phyloP scores from a whole-genome alignment of 2,329 filamentous ascomycete species.

The Ascosphaera apis region DNA sequence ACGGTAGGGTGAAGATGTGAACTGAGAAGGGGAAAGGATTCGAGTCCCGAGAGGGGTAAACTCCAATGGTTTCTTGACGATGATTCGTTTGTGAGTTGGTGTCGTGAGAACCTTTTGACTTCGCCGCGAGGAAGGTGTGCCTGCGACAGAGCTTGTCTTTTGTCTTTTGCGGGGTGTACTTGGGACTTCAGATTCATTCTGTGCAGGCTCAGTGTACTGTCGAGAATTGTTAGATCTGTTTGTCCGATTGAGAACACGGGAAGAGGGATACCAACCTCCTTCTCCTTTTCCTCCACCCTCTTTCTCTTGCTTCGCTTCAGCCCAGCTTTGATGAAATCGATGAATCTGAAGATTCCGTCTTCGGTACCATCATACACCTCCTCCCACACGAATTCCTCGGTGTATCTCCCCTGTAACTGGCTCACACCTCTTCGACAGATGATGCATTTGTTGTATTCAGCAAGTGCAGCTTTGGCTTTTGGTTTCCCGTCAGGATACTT shows the following conservation, averaged over 20 bases:
- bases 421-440: constrained; percentile 79
- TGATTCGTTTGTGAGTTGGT: constrained; percentile 41
- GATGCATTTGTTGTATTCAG: constrained; percentile 66
- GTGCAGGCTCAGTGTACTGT: constrained; percentile 8
- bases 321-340: constrained; percentile 39
- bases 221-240: neutral
- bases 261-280: too few relatives aligned
- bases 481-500: constrained; percentile 54
- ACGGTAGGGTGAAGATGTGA: constrained; percentile 71
- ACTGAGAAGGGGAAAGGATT: constrained; percentile 49
- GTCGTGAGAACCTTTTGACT: constrained; percentile 29
- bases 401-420: constrained; percentile 71
- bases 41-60: constrained; percentile 91
- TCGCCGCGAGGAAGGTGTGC: constrained; percentile 20
- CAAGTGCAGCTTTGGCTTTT: constrained; percentile 32
- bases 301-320: constrained; percentile 40
- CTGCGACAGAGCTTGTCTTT: constrained; percentile 23
- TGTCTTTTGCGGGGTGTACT: constrained; percentile 35
- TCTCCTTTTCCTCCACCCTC: constrained; percentile 16
- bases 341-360: constrained; percentile 41
- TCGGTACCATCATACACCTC: constrained; percentile 47
- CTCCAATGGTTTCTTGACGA: constrained; percentile 71
- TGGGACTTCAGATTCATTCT: constrained; percentile 12
- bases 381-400: constrained; percentile 81
- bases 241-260: neutral